Evolutionary conservation across 148 eudicot species (phyloP).

Genomic region (Rhododendron kiyosumense): DNA sequence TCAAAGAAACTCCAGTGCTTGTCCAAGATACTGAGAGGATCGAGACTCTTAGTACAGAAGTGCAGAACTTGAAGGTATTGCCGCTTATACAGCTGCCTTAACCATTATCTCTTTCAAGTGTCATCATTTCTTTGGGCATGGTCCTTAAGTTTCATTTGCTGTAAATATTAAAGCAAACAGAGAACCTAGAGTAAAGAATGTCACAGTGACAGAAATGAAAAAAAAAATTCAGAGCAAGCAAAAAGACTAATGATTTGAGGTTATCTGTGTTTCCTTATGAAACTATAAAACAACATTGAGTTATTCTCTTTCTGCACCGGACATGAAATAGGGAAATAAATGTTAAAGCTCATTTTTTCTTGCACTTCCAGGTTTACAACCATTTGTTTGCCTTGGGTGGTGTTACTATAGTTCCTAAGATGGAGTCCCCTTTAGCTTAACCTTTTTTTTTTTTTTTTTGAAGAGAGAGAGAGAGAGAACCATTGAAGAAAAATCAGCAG

Average conservation of each 20-base stretch:
- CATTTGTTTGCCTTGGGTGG: not conserved
- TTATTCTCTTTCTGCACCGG: not conserved
- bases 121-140: not conserved
- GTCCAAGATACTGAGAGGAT: slow-evolving; percentile 67
- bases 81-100: not conserved
- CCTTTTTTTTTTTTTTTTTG: no score
- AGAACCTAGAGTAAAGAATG: not conserved
- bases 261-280: not conserved
- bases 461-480: not conserved
- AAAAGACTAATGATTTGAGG: not conserved
- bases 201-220: not conserved
- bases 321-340: not conserved
- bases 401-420: not conserved
- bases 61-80: slow-evolving; percentile 71
- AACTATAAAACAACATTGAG: not conserved
- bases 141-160: not conserved
- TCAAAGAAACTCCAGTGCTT: slow-evolving; percentile 64
- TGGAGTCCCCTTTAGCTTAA: not conserved
- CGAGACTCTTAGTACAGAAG: slow-evolving; percentile 57
- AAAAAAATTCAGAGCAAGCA: not conserved
- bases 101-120: not conserved
- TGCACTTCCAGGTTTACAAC: not conserved
- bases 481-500: not conserved
- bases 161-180: not conserved
- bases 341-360: not conserved